phyloP scores from a whole-genome alignment of 208 protist genomes.

The Angomonas deanei region DNA sequence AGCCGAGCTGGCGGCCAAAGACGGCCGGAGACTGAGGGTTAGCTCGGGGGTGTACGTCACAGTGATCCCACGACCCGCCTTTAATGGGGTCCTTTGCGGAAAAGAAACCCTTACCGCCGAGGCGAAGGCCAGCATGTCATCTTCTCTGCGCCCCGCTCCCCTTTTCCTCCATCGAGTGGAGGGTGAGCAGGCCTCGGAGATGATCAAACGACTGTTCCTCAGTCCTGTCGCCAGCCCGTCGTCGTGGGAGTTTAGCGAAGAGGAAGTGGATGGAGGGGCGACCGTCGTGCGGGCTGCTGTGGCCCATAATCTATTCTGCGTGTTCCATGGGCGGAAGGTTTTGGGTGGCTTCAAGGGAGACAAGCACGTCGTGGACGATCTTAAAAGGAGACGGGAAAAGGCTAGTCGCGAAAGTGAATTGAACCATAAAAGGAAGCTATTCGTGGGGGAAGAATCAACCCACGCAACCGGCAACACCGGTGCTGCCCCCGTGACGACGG shows the following conservation, averaged over 20 bases:
- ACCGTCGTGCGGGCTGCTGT: conserved; percentile 11
- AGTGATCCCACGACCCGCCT: conserved; percentile 29
- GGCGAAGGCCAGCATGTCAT: background rate
- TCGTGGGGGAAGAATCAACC: background rate
- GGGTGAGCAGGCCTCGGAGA: too few relatives aligned
- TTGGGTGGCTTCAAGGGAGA: conserved; percentile 41
- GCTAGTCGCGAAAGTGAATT: conserved; percentile 8
- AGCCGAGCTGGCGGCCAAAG: conserved; percentile 19
- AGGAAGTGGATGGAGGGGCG: background rate
- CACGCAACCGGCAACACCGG: background rate
- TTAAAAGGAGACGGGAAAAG: conserved; percentile 42
- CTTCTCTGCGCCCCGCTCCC: background rate
- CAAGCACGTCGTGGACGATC: conserved; percentile 11
- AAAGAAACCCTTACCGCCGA: background rate
- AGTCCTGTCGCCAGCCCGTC: too few relatives aligned
- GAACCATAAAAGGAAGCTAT: background rate
- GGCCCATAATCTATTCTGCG: conserved; percentile 51
- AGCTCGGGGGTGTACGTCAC: conserved; percentile 58
- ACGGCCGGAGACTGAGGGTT: conserved; percentile 35
- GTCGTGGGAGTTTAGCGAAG: background rate
- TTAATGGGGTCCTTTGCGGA: conserved; percentile 14
- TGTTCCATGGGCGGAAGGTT: conserved; percentile 71
- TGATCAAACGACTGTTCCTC: too few relatives aligned
- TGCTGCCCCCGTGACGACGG: background rate
- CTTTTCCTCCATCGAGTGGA: too few relatives aligned